phyloP scores from a whole-genome alignment of 257 asterid species.

The Orobanche coerulescens region DNA sequence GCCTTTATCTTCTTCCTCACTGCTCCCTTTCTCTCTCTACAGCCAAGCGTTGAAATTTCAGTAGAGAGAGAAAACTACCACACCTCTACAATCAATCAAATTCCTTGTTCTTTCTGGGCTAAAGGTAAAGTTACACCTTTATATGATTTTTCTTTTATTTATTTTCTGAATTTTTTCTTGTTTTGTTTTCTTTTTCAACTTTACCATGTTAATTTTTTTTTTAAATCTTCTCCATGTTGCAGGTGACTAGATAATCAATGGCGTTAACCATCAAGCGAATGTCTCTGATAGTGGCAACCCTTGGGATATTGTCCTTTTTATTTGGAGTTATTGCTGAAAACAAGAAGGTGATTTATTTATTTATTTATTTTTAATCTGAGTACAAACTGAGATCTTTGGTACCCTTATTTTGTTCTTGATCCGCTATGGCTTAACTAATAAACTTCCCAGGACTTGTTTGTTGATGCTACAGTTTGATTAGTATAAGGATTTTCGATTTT shows the following conservation, averaged over 20 bases:
- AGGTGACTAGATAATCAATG: slow-evolving; percentile 32
- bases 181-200: not conserved
- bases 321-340: slow-evolving; percentile 61
- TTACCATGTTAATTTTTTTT: not conserved
- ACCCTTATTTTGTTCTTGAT: not conserved
- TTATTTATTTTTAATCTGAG: not conserved
- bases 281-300: slow-evolving; percentile 42
- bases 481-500: not conserved
- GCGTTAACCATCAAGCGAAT: slow-evolving; percentile 46
- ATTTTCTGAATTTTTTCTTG: not conserved
- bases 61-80: not conserved
- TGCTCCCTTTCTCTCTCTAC: not conserved
- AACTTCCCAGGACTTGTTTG: not conserved
- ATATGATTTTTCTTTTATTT: not conserved
- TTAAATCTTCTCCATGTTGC: not conserved
- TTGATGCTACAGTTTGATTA: not conserved
- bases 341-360: slow-evolving; percentile 58
- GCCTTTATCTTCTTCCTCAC: not conserved
- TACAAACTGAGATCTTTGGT: not conserved
- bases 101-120: not conserved
- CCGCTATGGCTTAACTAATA: not conserved
- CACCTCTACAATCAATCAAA: not conserved
- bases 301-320: slow-evolving; percentile 48
- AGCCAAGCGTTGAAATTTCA: slow-evolving; percentile 12
- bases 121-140: slow-evolving; percentile 9